A percentile compares a stretch with the other conserved stretches of the same genome.
These are phyloP conservation scores for Xylariomycetidae sp. DNA, from an alignment of 2,329 filamentous ascomycete species.

Conservation along the genomic window DNA sequence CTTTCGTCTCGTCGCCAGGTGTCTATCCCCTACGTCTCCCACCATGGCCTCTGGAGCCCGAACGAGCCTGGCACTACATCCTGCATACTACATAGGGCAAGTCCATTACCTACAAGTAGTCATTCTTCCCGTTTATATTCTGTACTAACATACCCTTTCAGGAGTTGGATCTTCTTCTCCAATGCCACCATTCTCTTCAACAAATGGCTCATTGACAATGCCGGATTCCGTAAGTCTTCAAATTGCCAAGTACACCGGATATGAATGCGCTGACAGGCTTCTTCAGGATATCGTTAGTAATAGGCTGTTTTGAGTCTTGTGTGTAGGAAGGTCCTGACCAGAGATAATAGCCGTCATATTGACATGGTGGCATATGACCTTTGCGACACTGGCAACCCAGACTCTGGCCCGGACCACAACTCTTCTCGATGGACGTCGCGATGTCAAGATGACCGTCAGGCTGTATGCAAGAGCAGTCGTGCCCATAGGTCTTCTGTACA, in stretches of 20 bases:
- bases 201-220: slow-evolving; percentile 78
- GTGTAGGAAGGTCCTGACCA: slow-evolving; percentile 27
- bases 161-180: slow-evolving; percentile 79
- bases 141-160: slow-evolving; percentile 18
- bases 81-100: slow-evolving; percentile 10
- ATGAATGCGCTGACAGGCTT: too few species aligned
- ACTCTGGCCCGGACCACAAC: slow-evolving; percentile 59
- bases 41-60: background rate
- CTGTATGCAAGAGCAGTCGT: slow-evolving; percentile 60
- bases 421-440: slow-evolving; percentile 59
- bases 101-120: background rate
- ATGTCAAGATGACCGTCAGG: slow-evolving; percentile 55
- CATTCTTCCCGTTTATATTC: too few species aligned
- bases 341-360: slow-evolving; percentile 46
- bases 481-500: slow-evolving; percentile 63
- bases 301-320: too few species aligned
- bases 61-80: slow-evolving; percentile 4
- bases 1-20: too few species aligned
- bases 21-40: too few species aligned
- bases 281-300: slow-evolving; percentile 14
- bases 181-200: slow-evolving; percentile 87
- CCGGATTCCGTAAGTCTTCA: slow-evolving; percentile 64
- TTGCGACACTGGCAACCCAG: slow-evolving; percentile 63
- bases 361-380: slow-evolving; percentile 64
- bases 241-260: too few species aligned